These are phyloP conservation scores for Epichloe baconii DNA, from an alignment of 2,329 filamentous ascomycete species.

Conservation along the genomic window DNA sequence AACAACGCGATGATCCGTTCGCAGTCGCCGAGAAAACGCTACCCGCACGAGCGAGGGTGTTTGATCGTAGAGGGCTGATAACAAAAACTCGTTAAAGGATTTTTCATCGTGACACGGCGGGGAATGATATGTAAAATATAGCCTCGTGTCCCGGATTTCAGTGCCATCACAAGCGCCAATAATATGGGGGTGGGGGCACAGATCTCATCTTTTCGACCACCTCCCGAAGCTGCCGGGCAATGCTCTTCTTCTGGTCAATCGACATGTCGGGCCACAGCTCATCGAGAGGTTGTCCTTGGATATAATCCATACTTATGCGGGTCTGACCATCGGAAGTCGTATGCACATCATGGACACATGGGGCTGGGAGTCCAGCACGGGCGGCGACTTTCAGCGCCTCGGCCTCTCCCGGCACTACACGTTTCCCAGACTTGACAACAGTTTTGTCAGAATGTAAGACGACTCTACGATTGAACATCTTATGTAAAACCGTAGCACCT, in stretches of 20 bases:
- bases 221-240: slow-evolving; percentile 13
- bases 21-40: slow-evolving; percentile 13
- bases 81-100: slow-evolving; percentile 15
- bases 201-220: slow-evolving; percentile 15
- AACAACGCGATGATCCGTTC: slow-evolving; percentile 19
- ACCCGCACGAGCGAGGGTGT: slow-evolving; percentile 10
- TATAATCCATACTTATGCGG: slow-evolving; percentile 14
- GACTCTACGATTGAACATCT: slow-evolving; percentile 12
- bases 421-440: slow-evolving; percentile 14
- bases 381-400: slow-evolving; percentile 13
- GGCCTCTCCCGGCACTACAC: slow-evolving; percentile 13
- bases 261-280: slow-evolving; percentile 14
- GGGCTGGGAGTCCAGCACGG: slow-evolving; percentile 11
- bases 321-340: slow-evolving; percentile 8
- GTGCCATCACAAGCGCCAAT: slow-evolving; percentile 15
- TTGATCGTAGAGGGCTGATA: slow-evolving; percentile 7
- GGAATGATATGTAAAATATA: slow-evolving; percentile 10
- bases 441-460: slow-evolving; percentile 11
- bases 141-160: slow-evolving; percentile 14
- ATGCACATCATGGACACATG: slow-evolving; percentile 9
- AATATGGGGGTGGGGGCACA: slow-evolving; percentile 9
- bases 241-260: slow-evolving; percentile 10
- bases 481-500: slow-evolving; percentile 12
- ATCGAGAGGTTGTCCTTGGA: slow-evolving; percentile 14
- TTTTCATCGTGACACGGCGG: slow-evolving; percentile 12